phyloP scores from a whole-genome alignment of 495 filamentous ascomycete species.

The Tuber melanosporum region DNA sequence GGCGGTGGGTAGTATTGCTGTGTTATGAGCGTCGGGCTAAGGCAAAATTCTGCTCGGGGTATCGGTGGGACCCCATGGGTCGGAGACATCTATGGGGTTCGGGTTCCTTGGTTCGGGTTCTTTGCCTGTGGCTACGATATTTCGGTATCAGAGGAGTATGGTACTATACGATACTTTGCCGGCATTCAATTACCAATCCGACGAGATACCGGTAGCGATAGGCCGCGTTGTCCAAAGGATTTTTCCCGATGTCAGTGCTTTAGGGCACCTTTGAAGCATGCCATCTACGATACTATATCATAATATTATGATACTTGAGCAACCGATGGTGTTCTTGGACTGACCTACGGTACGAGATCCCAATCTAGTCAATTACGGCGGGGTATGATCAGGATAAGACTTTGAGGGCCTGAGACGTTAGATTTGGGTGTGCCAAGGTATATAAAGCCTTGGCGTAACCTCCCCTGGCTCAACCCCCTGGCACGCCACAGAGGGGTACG shows the following conservation, averaged over 20 bases:
- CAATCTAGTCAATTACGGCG: not conserved
- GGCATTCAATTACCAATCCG: not conserved
- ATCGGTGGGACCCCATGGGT: not conserved
- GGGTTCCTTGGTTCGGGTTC: not conserved
- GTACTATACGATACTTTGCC: not conserved
- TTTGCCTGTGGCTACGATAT: not conserved
- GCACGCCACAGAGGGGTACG: not conserved
- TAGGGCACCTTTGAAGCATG: not conserved
- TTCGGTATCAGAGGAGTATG: not conserved
- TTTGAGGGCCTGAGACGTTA: not conserved
- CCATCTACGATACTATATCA: not conserved
- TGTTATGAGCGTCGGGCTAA: not conserved
- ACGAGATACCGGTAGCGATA: not conserved
- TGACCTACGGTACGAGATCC: not conserved
- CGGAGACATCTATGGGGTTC: not conserved
- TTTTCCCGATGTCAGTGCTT: not conserved
- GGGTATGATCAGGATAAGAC: not conserved
- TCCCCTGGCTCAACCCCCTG: not conserved
- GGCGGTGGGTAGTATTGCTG: not conserved
- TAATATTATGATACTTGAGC: not conserved
- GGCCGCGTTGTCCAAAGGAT: not conserved
- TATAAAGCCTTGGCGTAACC: not conserved
- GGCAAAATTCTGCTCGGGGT: not conserved
- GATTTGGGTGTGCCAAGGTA: slow-evolving; percentile 1
- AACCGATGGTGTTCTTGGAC: not conserved